Evolutionary conservation across 768 basidiomycete species (phyloP), one percentile per base, ranked within the genome.

Genomic region (Phaffia australis): DNA sequence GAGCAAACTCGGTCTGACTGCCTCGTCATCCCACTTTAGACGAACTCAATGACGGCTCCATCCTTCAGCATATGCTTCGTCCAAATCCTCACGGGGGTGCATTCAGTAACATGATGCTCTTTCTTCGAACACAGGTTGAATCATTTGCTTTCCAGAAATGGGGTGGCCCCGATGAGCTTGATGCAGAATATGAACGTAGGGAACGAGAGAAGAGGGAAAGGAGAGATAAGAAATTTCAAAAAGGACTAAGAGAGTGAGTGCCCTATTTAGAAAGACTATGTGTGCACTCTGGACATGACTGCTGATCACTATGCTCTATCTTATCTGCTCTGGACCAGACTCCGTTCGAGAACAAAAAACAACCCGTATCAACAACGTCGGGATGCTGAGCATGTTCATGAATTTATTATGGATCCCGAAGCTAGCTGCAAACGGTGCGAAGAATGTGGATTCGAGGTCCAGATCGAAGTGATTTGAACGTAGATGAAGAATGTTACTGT

Each of bases 31-130:
- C 5, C 27, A 21, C 25, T 48, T n/a, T 72, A 91, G 90, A 93
- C 42, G 95, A 99, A 74, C 80, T 99, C 30, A 85, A 87, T 65
- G 95, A 99, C 74, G 84, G 88, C 72, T 89, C 95, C 71, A 78
- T 87, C 21, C 82, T 99, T 70, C 95, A 94, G 0, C 95, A 99
- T 76, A 80, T 94, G 29, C 81, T 98, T 65, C 90, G 93, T 73
- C 87, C 89, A 23, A 97, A 97, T 75, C 93, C 90, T 3, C 92
- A 95, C 79, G 87, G 88, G 70, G 87, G 91, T 15, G 93, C 89
- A 0, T 98, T 88, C 74, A 88, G 88, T 47, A 99, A 98, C 79
- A 98, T 98, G 95, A 98, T 98, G 95, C 81, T 99, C 25, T 98
- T 88, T 77, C 80, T 97, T 5, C 85, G 95, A 46, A 87, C 80